Conservation (phyloP, 1,284 basidiomycete species). For the Moniliophthora roreri region DNA sequence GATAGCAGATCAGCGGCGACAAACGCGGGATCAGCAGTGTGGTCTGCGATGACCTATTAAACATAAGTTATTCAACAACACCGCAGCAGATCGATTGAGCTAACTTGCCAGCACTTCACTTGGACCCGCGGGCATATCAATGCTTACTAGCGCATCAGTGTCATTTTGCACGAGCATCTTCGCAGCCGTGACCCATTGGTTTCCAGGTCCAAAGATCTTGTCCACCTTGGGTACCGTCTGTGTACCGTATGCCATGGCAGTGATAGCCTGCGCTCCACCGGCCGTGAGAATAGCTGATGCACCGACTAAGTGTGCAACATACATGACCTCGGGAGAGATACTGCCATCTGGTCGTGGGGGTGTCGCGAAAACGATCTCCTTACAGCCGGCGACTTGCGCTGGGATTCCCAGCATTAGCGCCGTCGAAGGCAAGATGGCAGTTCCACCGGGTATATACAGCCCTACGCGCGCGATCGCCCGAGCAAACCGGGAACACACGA, state of each 20-base stretch:
- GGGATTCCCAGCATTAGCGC: constrained; percentile 98
- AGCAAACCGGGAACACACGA: constrained; percentile 92
- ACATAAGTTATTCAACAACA: constrained; percentile 1
- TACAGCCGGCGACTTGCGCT: constrained; percentile 96
- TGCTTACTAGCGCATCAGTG: constrained; percentile 94
- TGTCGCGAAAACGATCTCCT: constrained; percentile 91
- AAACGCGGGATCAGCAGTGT: constrained; percentile 83
- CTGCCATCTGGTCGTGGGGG: constrained; percentile 90
- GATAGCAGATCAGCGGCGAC: constrained; percentile 96
- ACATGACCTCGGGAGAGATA: constrained; percentile 94
- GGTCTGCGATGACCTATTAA: constrained; percentile 89
- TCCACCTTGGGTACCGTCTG: constrained; percentile 97
- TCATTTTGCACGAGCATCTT: constrained; percentile 99
- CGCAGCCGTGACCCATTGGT: constrained; percentile 99
- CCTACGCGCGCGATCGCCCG: constrained; percentile 94
- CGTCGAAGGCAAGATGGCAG: constrained; percentile 94
- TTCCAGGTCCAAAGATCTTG: constrained; percentile 98
- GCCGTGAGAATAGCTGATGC: constrained; percentile 89
- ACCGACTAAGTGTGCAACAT: constrained; percentile 87
- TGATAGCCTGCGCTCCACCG: constrained; percentile 97
- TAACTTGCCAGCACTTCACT: constrained; percentile 89
- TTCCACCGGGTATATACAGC: constrained; percentile 97
- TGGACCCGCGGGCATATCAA: constrained; percentile 99
- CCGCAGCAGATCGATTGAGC: neutral
- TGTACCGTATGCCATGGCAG: constrained; percentile 96